Percentiles rank a stretch among this genome's conserved stretches.
These are phyloP conservation scores for Xylaria sp. DNA, from an alignment of 2,329 filamentous ascomycete genomes.

Conservation along the genomic window DNA sequence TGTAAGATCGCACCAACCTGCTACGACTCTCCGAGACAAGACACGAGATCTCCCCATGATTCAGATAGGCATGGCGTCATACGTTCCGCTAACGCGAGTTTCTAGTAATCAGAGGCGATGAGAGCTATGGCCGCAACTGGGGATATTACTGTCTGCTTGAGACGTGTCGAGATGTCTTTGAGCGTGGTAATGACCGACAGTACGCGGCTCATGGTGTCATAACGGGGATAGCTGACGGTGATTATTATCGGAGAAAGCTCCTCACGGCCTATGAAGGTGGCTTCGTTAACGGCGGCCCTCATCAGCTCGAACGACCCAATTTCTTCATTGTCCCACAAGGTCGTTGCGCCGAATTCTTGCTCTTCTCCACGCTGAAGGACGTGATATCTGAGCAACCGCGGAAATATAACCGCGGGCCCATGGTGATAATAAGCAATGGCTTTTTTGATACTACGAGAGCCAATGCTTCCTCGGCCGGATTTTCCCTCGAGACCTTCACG, in stretches of 20 bases:
- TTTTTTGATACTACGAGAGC: conserved; percentile 26
- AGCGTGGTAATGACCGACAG: conserved; percentile 17
- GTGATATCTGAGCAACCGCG: neutral
- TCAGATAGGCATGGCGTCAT: neutral
- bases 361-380: conserved; percentile 21
- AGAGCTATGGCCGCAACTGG: conserved; percentile 27
- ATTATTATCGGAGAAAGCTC: conserved; percentile 14
- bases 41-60: neutral
- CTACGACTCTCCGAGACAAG: neutral
- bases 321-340: conserved; percentile 27
- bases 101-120: conserved; percentile 26
- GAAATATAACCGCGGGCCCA: neutral
- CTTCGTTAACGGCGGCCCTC: conserved; percentile 22
- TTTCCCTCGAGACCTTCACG: conserved; percentile 19
- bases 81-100: neutral
- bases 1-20: conserved; percentile 9
- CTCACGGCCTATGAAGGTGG: conserved; percentile 13
- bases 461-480: conserved; percentile 19
- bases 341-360: conserved; percentile 23
- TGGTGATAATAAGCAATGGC: conserved; percentile 22
- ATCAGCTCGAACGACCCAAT: conserved; percentile 20
- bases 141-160: conserved; percentile 28
- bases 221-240: conserved; percentile 7
- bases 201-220: conserved; percentile 8
- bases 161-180: conserved; percentile 25